Percentiles rank a stretch among this genome's conserved stretches.
These are phyloP conservation scores for Malassezia japonica DNA, from an alignment of 1,284 basidiomycete genomes.

Conservation along the genomic window DNA sequence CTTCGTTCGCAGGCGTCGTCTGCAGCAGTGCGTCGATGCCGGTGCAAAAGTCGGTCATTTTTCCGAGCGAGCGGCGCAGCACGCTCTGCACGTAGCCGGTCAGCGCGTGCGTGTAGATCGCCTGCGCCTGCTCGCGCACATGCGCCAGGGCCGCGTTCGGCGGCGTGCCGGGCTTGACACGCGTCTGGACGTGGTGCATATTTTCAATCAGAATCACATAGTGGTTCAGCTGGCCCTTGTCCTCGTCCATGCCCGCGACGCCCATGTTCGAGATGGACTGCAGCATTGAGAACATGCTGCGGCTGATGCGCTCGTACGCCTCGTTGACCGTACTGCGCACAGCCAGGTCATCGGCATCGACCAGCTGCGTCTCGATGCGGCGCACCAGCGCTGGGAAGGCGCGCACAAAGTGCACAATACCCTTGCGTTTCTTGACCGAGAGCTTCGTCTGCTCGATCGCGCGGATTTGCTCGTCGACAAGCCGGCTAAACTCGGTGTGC, in stretches of 20 bases:
- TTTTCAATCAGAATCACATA: slow-evolving; percentile 94
- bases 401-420: slow-evolving; percentile 84
- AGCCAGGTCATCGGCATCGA: slow-evolving; percentile 59
- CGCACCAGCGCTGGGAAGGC: slow-evolving; percentile 82
- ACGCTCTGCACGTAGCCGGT: slow-evolving; percentile 75
- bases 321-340: slow-evolving; percentile 69
- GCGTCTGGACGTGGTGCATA: slow-evolving; percentile 82
- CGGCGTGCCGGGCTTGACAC: slow-evolving; percentile 52
- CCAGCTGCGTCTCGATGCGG: slow-evolving; percentile 75
- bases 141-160: slow-evolving; percentile 60
- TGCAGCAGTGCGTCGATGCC: slow-evolving; percentile 76
- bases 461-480: slow-evolving; percentile 64
- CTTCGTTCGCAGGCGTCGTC: slow-evolving; percentile 68
- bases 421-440: slow-evolving; percentile 80
- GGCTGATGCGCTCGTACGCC: slow-evolving; percentile 77
- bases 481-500: slow-evolving; percentile 24
- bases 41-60: slow-evolving; percentile 87
- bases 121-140: slow-evolving; percentile 57
- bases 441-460: slow-evolving; percentile 70
- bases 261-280: slow-evolving; percentile 88
- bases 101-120: slow-evolving; percentile 77
- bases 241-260: slow-evolving; percentile 50
- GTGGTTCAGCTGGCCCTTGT: slow-evolving; percentile 92
- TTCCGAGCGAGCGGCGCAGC: slow-evolving; percentile 72
- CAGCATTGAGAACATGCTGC: slow-evolving; percentile 78